Base-by-base conservation (phyloP, 768 basidiomycete genomes). In the Tylopilus rubrobrunneus region DNA sequence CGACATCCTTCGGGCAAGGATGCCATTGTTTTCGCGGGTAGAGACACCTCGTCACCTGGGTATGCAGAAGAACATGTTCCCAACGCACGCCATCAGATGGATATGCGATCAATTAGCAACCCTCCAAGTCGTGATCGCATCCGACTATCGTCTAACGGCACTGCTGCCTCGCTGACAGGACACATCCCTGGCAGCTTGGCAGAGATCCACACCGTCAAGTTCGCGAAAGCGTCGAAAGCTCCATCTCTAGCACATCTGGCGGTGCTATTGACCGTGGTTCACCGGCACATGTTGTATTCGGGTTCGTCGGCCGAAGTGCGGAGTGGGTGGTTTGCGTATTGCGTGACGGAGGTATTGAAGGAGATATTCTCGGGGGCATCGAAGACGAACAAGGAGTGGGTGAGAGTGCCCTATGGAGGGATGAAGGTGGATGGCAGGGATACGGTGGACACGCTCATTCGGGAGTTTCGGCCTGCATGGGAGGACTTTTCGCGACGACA, bases 311-410 rank as follows among this genome's bases (percentile, higher is more conserved):
- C 4, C 0, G 53, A 53, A 31, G 17, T 34, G 19, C 27, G 23
- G 40, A 44, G 56, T 23, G 51, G 56, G 29, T 60, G 59, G 56
- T 58, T 57, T 23, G 53, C 48, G 25, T 62, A 57, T 31, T 51
- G 55, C 15, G 59, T 50, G 21, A 45, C 29, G 27, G 56, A 58
- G 28, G 54, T 60, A 37, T 40, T 56, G 27, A 37, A 36, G 37
- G 56, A 56, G 37, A 40, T 56, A 21, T 60, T 60, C 34, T 37
- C 45, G 27, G 61, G 61, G 0, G 7, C 51, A n/a, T 46, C 29
- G 44, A 57, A 51, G 54, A 39, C 31, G 51, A 49, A 33, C 8
- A 57, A 56, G 39, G 23, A 19, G 36, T 62, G 58, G 58, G 46
- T 46, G 8, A 55, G 53, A 12, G 51, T 33, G 10, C 51, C 61